Evolutionary conservation across 2,329 filamentous ascomycete species (phyloP), one percentile per base, ranked within the genome.

Genomic region (Fusarium continuum): DNA sequence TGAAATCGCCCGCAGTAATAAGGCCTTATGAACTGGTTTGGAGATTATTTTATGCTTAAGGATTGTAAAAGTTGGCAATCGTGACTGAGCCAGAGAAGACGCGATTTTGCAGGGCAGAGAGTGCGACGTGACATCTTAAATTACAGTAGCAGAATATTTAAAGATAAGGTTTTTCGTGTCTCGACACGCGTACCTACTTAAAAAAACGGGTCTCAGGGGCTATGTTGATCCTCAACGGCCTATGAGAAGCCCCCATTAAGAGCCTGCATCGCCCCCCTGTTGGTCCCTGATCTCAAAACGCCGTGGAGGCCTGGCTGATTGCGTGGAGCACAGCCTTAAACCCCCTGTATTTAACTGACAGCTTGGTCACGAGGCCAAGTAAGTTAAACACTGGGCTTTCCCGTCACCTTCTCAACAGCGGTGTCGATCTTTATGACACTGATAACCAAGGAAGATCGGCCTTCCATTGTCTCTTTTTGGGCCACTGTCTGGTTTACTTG

Each of bases 281-380:
- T 40, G 46, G 47, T 50, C 45, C 34, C 45, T 55, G 19, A 20
- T 20, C 14, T 20, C 1, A 2, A 10, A 8, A 9, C 19, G 16
- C 2, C 8, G 28, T 17, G 43, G 28, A 14, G 20, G 38, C 47
- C 38, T 45, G 31, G 40, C 48, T 32, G 16, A 22, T n/a, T n/a
- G n/a, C n/a, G n/a, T n/a, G n/a, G n/a, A 41, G 26, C 55, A 58
- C 36, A 58, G 55, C 55, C 53, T 13, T 13, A 8, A 13, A 23
- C 5, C 28, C 44, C 48, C 44, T 52, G 53, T 25, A 38, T 43
- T 38, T 22, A 38, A 32, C 22, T 48, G 8, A 16, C 31, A 55
- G 10, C 10, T 6, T 3, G 16, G 14, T 47, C 29, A 20, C 32
- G 26, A 56, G 32, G 50, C 19, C n/a, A n/a, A n/a, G n/a, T n/a